Conservation (phyloP, 2,329 filamentous ascomycete species). For the Fusarium napiforme region DNA sequence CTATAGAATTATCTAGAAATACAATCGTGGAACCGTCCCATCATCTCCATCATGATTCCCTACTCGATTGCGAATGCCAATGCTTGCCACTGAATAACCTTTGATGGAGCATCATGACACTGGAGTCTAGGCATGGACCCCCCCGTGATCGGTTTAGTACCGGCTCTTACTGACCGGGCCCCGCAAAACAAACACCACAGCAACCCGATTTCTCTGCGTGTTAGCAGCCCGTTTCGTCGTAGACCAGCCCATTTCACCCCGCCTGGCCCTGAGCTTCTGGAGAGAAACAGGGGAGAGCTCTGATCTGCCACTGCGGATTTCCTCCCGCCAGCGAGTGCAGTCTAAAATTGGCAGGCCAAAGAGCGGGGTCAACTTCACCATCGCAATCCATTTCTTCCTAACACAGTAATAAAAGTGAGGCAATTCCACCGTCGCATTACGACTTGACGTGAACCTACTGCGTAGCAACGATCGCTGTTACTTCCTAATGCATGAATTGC, state of each 20-base stretch:
- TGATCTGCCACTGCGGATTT: neutral
- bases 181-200: slow-evolving; percentile 27
- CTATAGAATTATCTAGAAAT: neutral
- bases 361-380: slow-evolving; percentile 31
- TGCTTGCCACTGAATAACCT: slow-evolving; percentile 11
- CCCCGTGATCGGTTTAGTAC: slow-evolving; percentile 28
- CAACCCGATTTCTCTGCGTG: slow-evolving; percentile 22
- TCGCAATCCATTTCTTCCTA: neutral
- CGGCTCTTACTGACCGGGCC: neutral
- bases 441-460: neutral
- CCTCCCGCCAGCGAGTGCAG: neutral
- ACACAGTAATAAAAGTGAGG: slow-evolving; percentile 6
- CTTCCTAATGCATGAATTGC: neutral
- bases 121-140: neutral
- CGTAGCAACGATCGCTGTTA: neutral
- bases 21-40: neutral
- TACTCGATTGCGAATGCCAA: neutral
- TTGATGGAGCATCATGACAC: neutral
- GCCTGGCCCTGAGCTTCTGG: neutral
- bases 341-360: slow-evolving; percentile 3
- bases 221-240: slow-evolving; percentile 25
- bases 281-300: neutral
- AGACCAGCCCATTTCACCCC: slow-evolving; percentile 2
- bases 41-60: neutral
- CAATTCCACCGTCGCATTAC: neutral